phyloP scores from a whole-genome alignment of 2,329 filamentous ascomycete species.

The Talaromyces albobiverticillius region DNA sequence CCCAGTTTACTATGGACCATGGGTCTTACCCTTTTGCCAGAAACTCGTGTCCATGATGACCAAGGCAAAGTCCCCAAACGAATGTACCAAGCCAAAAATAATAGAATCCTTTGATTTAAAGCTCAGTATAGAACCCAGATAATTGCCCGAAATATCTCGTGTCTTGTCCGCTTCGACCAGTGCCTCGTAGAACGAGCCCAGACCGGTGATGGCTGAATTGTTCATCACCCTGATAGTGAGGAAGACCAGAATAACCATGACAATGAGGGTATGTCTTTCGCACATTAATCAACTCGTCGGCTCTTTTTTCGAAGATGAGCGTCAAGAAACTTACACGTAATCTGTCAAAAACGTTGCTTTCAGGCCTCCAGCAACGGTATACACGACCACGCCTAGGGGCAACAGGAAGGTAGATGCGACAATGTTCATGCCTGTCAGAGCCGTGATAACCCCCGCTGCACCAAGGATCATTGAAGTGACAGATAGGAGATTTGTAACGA shows the following conservation, averaged over 20 bases:
- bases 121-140: slow-evolving; percentile 7
- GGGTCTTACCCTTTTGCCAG: slow-evolving; percentile 11
- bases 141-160: slow-evolving; percentile 13
- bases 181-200: slow-evolving; percentile 11
- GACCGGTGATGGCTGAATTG: slow-evolving; percentile 9
- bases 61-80: slow-evolving; percentile 12
- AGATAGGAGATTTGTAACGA: slow-evolving; percentile 12
- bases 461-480: slow-evolving; percentile 13
- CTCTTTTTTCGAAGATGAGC: not conserved
- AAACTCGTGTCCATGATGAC: slow-evolving; percentile 15
- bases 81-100: slow-evolving; percentile 12
- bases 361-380: slow-evolving; percentile 9
- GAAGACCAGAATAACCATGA: slow-evolving; percentile 7
- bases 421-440: slow-evolving; percentile 12
- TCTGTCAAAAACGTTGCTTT: slow-evolving; percentile 14
- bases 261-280: slow-evolving; percentile 12
- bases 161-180: slow-evolving; percentile 11
- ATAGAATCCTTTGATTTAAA: slow-evolving; percentile 15
- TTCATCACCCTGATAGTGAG: slow-evolving; percentile 11
- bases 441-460: slow-evolving; percentile 3
- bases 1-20: not conserved
- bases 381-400: slow-evolving; percentile 12
- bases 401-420: slow-evolving; percentile 12
- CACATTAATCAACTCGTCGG: not conserved
- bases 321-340: slow-evolving; percentile 12